Conservation (phyloP, 352 stramenopile genomes). For the Pythium oligandrum region DNA sequence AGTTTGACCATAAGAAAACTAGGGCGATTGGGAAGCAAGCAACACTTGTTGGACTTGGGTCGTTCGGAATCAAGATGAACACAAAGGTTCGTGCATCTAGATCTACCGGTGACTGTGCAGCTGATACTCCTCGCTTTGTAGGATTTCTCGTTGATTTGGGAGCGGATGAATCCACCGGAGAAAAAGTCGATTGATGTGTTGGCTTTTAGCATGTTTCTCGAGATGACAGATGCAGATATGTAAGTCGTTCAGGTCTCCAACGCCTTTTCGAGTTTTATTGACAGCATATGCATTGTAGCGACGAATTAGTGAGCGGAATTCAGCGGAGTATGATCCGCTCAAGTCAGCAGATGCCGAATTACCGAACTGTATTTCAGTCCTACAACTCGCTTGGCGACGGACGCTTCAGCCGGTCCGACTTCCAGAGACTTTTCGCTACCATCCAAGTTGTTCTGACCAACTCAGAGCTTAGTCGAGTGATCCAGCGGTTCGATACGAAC, state of each 20-base stretch:
- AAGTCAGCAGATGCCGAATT: conserved; percentile 59
- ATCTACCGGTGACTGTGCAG: no score
- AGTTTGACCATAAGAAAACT: conserved; percentile 70
- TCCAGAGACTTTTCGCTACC: conserved; percentile 60
- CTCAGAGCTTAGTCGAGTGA: conserved; percentile 67
- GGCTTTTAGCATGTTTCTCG: conserved; percentile 58
- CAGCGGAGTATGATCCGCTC: conserved; percentile 63
- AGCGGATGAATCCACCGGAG: conserved; percentile 59
- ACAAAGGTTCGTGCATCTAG: conserved; percentile 33
- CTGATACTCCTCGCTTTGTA: conserved; percentile 9
- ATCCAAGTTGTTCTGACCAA: conserved; percentile 74
- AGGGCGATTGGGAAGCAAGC: conserved; percentile 42
- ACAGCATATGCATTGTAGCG: conserved; percentile 21
- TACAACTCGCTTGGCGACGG: conserved; percentile 70
- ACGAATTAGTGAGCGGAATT: conserved; percentile 56
- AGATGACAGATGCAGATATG: conserved; percentile 78
- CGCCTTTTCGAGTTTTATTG: not conserved
- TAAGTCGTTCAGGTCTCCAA: conserved; percentile 15
- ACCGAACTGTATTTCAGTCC: conserved; percentile 70
- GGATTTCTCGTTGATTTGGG: conserved; percentile 63
- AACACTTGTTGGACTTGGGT: conserved; percentile 43
- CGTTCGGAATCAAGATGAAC: conserved; percentile 71
- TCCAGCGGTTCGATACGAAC: conserved; percentile 78
- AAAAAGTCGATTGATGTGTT: conserved; percentile 53
- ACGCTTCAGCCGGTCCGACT: conserved; percentile 59